Evolutionary conservation across 2,329 filamentous ascomycete species (phyloP).

Genomic region (Pseudocercospora vitis): DNA sequence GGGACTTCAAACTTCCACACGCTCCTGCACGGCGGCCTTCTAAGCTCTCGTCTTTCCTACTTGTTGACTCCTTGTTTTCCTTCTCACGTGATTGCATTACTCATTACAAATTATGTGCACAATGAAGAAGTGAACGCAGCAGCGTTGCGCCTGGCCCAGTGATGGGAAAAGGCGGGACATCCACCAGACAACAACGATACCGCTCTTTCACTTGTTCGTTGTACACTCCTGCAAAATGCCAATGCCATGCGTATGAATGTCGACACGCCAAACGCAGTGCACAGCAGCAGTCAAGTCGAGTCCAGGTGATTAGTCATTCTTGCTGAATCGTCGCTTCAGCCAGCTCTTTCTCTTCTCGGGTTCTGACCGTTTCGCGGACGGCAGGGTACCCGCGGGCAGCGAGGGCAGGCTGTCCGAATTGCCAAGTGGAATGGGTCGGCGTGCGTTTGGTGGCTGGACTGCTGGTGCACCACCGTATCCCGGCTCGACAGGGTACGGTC

Average conservation of each 20-base stretch:
- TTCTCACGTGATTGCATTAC: constrained; percentile 16
- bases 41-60: background rate
- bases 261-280: constrained; percentile 7
- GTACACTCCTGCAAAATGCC: constrained; percentile 2
- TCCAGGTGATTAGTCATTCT: constrained; percentile 41
- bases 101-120: constrained; percentile 26
- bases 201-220: background rate
- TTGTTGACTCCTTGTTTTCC: background rate
- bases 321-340: constrained; percentile 82
- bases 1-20: no score
- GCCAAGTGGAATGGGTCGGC: constrained; percentile 35
- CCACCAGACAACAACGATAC: background rate
- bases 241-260: constrained; percentile 8
- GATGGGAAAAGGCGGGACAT: background rate
- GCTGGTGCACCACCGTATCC: constrained; percentile 26
- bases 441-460: constrained; percentile 30
- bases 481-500: constrained; percentile 19
- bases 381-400: constrained; percentile 23
- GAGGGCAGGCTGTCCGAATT: constrained; percentile 21
- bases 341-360: constrained; percentile 83
- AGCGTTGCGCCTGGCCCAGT: background rate
- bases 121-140: constrained; percentile 6
- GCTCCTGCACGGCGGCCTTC: constrained; percentile 6
- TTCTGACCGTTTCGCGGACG: constrained; percentile 30
- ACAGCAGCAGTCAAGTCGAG: constrained; percentile 3